Conservation (phyloP, 2,329 filamentous ascomycete genomes). For the Phoma sp. region DNA sequence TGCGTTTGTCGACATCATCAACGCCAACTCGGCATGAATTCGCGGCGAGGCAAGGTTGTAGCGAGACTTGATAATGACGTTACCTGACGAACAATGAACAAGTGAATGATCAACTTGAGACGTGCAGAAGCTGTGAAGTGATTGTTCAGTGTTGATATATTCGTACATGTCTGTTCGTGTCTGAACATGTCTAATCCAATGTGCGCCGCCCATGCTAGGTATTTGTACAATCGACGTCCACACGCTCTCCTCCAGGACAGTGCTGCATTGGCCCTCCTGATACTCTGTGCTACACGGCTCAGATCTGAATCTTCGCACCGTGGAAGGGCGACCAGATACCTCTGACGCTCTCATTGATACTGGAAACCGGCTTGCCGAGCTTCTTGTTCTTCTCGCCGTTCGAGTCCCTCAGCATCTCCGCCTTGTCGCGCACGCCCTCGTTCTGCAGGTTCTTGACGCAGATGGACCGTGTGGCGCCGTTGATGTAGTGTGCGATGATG, state of each 20-base stretch:
- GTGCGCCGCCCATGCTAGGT: constrained; percentile 28
- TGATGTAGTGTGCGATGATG: constrained; percentile 90
- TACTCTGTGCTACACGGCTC: neutral
- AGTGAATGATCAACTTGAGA: constrained; percentile 1
- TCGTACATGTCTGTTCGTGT: constrained; percentile 33
- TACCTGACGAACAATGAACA: constrained; percentile 16
- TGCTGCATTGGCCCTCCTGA: constrained; percentile 13
- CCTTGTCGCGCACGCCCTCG: constrained; percentile 82
- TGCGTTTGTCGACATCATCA: constrained; percentile 79
- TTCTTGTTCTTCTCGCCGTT: constrained; percentile 75
- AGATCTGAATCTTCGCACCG: constrained; percentile 54
- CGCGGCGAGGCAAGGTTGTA: constrained; percentile 42
- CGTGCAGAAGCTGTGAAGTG: neutral
- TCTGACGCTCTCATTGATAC: constrained; percentile 68
- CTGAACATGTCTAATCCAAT: constrained; percentile 23
- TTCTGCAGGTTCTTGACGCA: constrained; percentile 87
- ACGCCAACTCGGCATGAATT: constrained; percentile 57
- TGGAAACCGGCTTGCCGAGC: constrained; percentile 64
- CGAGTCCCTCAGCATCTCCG: constrained; percentile 72
- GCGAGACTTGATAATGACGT: no score
- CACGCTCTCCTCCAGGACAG: neutral
- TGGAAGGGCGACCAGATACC: constrained; percentile 71
- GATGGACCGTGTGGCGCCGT: constrained; percentile 82
- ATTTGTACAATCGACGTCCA: constrained; percentile 6
- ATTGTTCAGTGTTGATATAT: constrained; percentile 18